Percentiles rank a stretch among this genome's conserved stretches.
Evolutionary conservation across 768 basidiomycete species (phyloP).

Genomic region (Candolleomyces aberdarensis): DNA sequence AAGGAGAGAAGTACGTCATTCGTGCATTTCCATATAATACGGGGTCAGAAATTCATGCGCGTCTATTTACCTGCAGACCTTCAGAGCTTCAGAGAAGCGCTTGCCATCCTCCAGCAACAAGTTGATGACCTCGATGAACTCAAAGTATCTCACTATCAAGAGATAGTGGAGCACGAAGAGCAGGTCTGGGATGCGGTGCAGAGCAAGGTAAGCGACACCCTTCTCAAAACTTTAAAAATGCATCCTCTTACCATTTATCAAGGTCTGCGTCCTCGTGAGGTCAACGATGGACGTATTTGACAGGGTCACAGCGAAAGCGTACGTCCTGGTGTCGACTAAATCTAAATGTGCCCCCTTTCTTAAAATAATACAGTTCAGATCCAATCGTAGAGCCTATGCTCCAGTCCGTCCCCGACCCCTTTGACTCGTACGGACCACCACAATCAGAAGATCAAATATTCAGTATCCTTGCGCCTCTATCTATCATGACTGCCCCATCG

Average conservation of each 20-base stretch:
- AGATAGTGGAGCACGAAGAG: conserved; percentile 90
- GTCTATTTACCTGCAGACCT: conserved; percentile 53
- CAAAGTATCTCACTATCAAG: conserved; percentile 81
- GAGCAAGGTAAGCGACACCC: conserved; percentile 55
- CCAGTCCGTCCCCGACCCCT: conserved; percentile 87
- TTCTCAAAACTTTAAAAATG: background rate
- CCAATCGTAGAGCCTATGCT: conserved; percentile 90
- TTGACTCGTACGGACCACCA: conserved; percentile 87
- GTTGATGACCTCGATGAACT: conserved; percentile 90
- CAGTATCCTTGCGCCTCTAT: conserved; percentile 85
- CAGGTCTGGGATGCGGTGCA: conserved; percentile 94
- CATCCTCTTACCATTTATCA: conserved; percentile 11
- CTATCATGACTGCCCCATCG: conserved; percentile 59
- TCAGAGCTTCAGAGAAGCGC: conserved; percentile 82
- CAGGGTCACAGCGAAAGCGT: conserved; percentile 83
- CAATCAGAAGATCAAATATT: conserved; percentile 91
- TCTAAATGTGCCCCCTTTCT: too few species aligned
- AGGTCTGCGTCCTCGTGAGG: conserved; percentile 81
- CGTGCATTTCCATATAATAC: background rate
- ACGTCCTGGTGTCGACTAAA: conserved; percentile 28
- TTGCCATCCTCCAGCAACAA: conserved; percentile 77
- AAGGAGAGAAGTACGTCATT: conserved; percentile 74
- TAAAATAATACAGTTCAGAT: conserved; percentile 57
- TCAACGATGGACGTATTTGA: conserved; percentile 94
- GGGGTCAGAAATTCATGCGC: background rate